These are phyloP conservation scores for Metarhizium rileyi DNA, from an alignment of 2,329 filamentous ascomycete genomes.

Conservation along the genomic window DNA sequence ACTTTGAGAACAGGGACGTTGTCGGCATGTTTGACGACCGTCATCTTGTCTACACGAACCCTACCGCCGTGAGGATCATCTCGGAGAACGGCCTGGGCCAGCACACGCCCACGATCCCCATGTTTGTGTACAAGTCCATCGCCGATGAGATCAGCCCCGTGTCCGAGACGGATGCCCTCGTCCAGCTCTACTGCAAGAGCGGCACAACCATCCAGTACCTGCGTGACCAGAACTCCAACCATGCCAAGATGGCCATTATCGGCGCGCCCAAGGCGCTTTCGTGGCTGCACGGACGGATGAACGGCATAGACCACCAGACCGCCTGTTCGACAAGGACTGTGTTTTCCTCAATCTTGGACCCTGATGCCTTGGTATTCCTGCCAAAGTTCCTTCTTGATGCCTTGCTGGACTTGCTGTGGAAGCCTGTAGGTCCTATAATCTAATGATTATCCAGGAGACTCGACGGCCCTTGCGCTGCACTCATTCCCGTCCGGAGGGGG, in stretches of 20 bases:
- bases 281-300: neutral
- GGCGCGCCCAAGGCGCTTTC: neutral
- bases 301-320: neutral
- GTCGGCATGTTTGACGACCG: slow-evolving; percentile 28
- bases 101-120: neutral
- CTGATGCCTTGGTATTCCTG: neutral
- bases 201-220: slow-evolving; percentile 1
- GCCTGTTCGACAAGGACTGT: neutral
- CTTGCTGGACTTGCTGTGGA: neutral
- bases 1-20: slow-evolving; percentile 26
- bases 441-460: neutral
- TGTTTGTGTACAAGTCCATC: slow-evolving; percentile 2
- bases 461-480: too few species aligned
- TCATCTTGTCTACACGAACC: neutral
- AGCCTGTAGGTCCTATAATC: neutral
- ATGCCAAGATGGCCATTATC: neutral
- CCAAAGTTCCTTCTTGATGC: neutral
- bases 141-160: slow-evolving; percentile 2
- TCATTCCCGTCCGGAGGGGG: too few species aligned
- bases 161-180: neutral
- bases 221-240: neutral
- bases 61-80: neutral
- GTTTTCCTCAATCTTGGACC: neutral
- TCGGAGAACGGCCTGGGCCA: neutral
- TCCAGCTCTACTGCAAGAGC: neutral